phyloP scores from a whole-genome alignment of 2,329 filamentous ascomycete genomes.

The Fusarium sp. region DNA sequence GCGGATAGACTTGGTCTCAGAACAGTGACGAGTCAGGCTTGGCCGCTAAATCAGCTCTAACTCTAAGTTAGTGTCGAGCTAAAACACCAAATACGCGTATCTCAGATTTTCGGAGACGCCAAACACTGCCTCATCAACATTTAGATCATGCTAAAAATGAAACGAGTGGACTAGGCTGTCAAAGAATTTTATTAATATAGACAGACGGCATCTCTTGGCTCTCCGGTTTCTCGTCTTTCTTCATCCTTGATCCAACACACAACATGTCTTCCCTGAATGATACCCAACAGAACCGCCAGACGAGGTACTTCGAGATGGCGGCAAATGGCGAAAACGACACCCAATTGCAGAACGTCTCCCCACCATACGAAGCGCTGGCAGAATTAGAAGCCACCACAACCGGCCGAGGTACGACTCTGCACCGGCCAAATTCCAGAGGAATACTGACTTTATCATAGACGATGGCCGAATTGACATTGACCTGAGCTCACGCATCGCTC shows the following conservation, averaged over 20 bases:
- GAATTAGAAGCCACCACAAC: constrained; percentile 6
- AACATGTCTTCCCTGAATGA: neutral
- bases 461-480: constrained; percentile 26
- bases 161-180: neutral
- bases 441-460: neutral
- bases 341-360: neutral
- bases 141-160: neutral
- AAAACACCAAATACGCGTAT: neutral
- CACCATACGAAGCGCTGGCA: neutral
- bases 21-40: neutral
- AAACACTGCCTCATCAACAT: neutral
- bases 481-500: constrained; percentile 10
- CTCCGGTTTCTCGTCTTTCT: fast-evolving
- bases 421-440: too few relatives aligned
- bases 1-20: neutral
- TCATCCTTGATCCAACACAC: neutral
- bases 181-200: neutral
- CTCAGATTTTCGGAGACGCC: neutral
- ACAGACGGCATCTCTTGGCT: neutral
- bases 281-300: neutral
- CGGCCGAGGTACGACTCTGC: neutral
- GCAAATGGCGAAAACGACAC: neutral
- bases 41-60: neutral
- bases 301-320: neutral
- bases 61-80: neutral